phyloP scores from a whole-genome alignment of 164 flowering plant genomes.

The Liriodendron chinense region DNA sequence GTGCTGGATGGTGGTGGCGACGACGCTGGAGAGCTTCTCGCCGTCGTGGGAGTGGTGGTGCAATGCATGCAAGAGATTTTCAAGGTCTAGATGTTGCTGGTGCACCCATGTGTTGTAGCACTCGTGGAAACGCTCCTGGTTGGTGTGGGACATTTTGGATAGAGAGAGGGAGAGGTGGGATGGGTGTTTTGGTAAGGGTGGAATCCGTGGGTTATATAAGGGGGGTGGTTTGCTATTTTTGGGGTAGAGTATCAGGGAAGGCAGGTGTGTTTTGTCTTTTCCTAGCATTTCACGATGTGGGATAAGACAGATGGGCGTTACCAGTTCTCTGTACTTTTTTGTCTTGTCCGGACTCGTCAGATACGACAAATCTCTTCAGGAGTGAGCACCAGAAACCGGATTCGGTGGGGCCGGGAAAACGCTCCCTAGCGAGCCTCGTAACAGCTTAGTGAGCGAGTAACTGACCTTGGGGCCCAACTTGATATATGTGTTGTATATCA shows the following conservation, averaged over 20 bases:
- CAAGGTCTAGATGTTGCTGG: conserved; percentile 1
- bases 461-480: too few species aligned
- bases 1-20: conserved; percentile 21
- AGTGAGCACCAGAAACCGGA: too few species aligned
- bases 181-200: neutral
- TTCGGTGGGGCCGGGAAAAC: too few species aligned
- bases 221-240: too few species aligned
- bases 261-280: neutral
- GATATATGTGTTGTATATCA: too few species aligned
- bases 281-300: neutral
- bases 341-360: too few species aligned
- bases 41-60: conserved; percentile 2
- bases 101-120: conserved; percentile 2
- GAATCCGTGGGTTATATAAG: neutral
- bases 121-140: conserved; percentile 1
- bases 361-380: too few species aligned
- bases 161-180: neutral
- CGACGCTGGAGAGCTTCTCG: neutral
- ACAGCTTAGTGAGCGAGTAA: too few species aligned
- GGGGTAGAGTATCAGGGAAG: too few species aligned
- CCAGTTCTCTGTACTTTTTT: too few species aligned
- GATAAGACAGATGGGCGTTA: neutral
- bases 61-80: neutral
- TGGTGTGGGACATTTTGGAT: neutral
- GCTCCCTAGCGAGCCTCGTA: too few species aligned